These are phyloP conservation scores for Hypoxylon crocopeplum DNA, from an alignment of 495 filamentous ascomycete genomes.

Conservation along the genomic window DNA sequence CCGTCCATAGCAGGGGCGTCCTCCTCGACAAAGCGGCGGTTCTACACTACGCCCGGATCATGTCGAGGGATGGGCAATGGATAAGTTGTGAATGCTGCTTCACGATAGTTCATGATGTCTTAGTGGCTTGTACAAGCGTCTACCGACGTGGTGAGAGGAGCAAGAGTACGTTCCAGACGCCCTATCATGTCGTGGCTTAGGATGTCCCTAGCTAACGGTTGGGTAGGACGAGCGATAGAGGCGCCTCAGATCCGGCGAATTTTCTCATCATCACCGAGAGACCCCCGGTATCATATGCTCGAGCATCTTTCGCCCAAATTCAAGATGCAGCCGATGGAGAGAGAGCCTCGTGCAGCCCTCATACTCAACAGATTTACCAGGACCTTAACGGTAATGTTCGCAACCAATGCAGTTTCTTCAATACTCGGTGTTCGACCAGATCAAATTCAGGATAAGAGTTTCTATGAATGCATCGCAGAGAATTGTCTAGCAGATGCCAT, in stretches of 20 bases:
- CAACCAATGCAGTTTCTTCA: conserved; percentile 73
- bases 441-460: conserved; percentile 72
- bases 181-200: conserved; percentile 6
- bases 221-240: conserved; percentile 74
- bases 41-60: conserved; percentile 78
- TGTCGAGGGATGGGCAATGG: conserved; percentile 72
- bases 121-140: conserved; percentile 85
- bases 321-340: conserved; percentile 66
- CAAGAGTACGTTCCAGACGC: conserved; percentile 65
- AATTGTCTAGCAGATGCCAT: conserved; percentile 78
- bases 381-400: conserved; percentile 85
- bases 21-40: conserved; percentile 85
- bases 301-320: conserved; percentile 86
- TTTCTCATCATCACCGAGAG: conserved; percentile 81
- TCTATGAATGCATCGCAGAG: conserved; percentile 81
- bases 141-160: conserved; percentile 74
- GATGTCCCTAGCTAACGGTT: conserved; percentile 25
- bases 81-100: conserved; percentile 89
- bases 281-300: conserved; percentile 91
- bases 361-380: conserved; percentile 89
- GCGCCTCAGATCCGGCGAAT: conserved; percentile 79
- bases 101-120: conserved; percentile 84
- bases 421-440: conserved; percentile 74
- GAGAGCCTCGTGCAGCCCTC: conserved; percentile 82
- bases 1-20: conserved; percentile 75